These are phyloP conservation scores for Spinellus fusiger DNA, from an alignment of 192 early-diverging fungal species.

Conservation along the genomic window DNA sequence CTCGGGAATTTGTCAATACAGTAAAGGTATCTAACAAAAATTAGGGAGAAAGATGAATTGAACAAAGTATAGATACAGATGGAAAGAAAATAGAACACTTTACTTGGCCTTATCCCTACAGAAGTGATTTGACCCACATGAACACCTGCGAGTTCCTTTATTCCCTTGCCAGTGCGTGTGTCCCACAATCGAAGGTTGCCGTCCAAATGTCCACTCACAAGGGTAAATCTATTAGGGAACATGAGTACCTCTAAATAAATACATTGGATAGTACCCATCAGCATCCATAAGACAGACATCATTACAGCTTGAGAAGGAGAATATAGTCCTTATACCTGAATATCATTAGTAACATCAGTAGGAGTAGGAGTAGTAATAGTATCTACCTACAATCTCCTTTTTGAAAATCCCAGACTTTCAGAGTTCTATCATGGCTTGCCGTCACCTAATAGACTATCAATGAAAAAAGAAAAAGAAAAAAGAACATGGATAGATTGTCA, in stretches of 20 bases:
- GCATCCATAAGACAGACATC: conserved; percentile 78
- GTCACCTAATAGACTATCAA: conserved; percentile 48
- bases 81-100: conserved; percentile 1
- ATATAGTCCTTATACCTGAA: conserved; percentile 79
- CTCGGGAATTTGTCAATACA: conserved; percentile 89
- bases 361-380: not conserved
- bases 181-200: conserved; percentile 93
- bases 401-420: conserved; percentile 93
- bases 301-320: conserved; percentile 91
- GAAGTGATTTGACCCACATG: conserved; percentile 90
- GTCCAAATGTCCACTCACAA: conserved; percentile 92
- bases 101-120: conserved; percentile 67
- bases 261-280: too few species aligned
- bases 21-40: conserved; percentile 51
- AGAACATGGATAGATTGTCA: not conserved
- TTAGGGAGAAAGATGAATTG: not conserved
- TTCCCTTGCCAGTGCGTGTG: conserved; percentile 66
- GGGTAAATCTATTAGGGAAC: conserved; percentile 46
- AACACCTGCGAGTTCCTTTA: conserved; percentile 79
- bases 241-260: too few species aligned
- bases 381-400: conserved; percentile 74
- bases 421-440: conserved; percentile 91
- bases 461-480: too few species aligned
- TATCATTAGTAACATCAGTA: not conserved
- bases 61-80: not conserved